Conservation (phyloP, 2,329 filamentous ascomycete species). For the Penicillium griseofulvum region DNA sequence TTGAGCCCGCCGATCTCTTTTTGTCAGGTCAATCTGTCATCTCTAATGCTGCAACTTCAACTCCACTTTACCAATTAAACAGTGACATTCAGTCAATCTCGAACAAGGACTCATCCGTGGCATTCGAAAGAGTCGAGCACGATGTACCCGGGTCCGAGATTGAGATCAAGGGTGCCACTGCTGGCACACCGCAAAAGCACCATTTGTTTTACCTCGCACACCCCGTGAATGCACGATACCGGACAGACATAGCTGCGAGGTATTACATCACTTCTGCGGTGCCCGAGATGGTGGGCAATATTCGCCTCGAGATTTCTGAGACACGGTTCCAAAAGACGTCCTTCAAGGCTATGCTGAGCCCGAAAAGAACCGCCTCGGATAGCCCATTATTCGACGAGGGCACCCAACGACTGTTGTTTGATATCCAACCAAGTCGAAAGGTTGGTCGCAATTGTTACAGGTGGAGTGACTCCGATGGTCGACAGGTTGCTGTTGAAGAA, state of each 20-base stretch:
- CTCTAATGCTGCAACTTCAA: neutral
- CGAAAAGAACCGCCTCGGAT: neutral
- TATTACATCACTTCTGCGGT: slow-evolving; percentile 15
- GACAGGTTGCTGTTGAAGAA: slow-evolving; percentile 4
- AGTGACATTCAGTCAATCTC: neutral
- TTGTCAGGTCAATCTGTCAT: neutral
- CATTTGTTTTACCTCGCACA: slow-evolving; percentile 15
- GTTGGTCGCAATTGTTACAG: slow-evolving; percentile 7
- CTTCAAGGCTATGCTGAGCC: slow-evolving; percentile 1
- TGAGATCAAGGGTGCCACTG: neutral
- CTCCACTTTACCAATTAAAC: neutral
- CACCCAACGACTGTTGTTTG: neutral
- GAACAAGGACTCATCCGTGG: neutral
- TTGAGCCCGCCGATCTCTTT: neutral
- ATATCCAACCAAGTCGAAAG: slow-evolving; percentile 1
- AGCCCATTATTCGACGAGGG: neutral
- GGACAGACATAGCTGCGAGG: slow-evolving; percentile 11
- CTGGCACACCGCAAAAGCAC: neutral
- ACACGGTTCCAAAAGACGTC: slow-evolving; percentile 3
- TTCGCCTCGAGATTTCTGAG: slow-evolving; percentile 8
- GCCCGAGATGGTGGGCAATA: slow-evolving; percentile 12
- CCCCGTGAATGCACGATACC: slow-evolving; percentile 17
- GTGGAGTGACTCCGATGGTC: slow-evolving; percentile 3
- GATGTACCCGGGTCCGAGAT: neutral
- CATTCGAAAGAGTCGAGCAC: neutral